Base-by-base conservation (phyloP, 2,329 filamentous ascomycete genomes). In the Trichoderma koningii region DNA sequence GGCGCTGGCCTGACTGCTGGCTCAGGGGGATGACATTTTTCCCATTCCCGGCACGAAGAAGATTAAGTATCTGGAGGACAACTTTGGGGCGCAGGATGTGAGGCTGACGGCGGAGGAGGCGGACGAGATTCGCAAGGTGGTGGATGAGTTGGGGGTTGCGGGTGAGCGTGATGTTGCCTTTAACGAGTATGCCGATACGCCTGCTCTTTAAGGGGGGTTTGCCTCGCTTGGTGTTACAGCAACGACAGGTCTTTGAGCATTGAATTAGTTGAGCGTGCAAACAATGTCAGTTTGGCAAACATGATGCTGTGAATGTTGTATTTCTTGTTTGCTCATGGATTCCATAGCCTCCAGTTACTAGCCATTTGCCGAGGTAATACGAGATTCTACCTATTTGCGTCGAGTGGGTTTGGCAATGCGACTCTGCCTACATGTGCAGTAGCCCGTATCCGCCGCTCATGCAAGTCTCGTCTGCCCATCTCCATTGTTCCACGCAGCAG, bases 1-100 rank as follows among this genome's bases (percentile, higher is more conserved):
- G 28, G 82, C 85, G 1, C 77, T 90, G 23, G 87, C 87, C 0
- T 90, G 87, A 87, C 69, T 90, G 62, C 70, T 87, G 66, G 81
- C 81, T 3, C 86, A 89, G 69, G 85, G 84, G 0, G 78, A 83
- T 3, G 83, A 88, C 69, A 78, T 89, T 55, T 82, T 87, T 69
- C 85, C 88, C 0, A 89, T 84, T 55, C 82, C 80, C 0, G 82
- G 82, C 1, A 84, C 82, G 0, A 83, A 79, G 72, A 80, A 72
- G 63, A 72, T 80, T 38, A 76, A 77, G 69, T 82, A 80, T 64
- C 70, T 85, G 28, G 78, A 83, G 65, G 77, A 83, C 63, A 84
- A 84, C 45, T 67, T 76, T 7, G 75, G 69, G 2, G 75, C 77
- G 1, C 45, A 75, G 3, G 53, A 73, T 2, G 70, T 81, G 5